These are phyloP conservation scores for Kuraishia capsulata DNA, from an alignment of 805 yeast genomes.

Conservation along the genomic window DNA sequence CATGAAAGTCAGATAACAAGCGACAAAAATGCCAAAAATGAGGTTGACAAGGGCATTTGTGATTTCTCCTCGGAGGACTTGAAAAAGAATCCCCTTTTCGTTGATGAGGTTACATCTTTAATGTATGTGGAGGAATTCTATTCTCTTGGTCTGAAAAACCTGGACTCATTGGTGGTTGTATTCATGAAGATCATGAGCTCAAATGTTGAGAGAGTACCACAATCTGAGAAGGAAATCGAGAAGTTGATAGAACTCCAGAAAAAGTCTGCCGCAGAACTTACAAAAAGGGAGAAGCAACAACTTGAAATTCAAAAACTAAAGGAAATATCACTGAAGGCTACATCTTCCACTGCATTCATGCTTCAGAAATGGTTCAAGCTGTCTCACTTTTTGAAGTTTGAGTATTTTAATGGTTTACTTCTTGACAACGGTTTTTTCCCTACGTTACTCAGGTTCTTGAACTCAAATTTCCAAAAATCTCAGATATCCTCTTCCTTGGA, in stretches of 20 bases:
- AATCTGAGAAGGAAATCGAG: constrained; percentile 13
- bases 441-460: constrained; percentile 23
- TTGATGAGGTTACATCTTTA: constrained; percentile 30
- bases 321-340: constrained; percentile 52
- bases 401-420: constrained; percentile 59
- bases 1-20: constrained; percentile 47
- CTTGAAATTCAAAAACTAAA: constrained; percentile 52
- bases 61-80: constrained; percentile 17
- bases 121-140: constrained; percentile 57
- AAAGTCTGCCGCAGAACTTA: neutral
- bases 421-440: constrained; percentile 61
- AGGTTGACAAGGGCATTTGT: constrained; percentile 5
- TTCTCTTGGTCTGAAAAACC: constrained; percentile 34
- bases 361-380: constrained; percentile 71
- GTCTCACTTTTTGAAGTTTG: constrained; percentile 72
- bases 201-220: constrained; percentile 23
- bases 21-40: constrained; percentile 2
- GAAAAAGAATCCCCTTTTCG: constrained; percentile 24
- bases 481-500: constrained; percentile 16
- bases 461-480: constrained; percentile 18
- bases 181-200: constrained; percentile 55
- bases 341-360: constrained; percentile 41
- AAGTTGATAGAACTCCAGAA: constrained; percentile 10
- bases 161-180: constrained; percentile 58
- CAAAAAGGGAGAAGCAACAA: constrained; percentile 23